phyloP scores from a whole-genome alignment of 148 eudicot genomes.

The Cornus controversa region DNA sequence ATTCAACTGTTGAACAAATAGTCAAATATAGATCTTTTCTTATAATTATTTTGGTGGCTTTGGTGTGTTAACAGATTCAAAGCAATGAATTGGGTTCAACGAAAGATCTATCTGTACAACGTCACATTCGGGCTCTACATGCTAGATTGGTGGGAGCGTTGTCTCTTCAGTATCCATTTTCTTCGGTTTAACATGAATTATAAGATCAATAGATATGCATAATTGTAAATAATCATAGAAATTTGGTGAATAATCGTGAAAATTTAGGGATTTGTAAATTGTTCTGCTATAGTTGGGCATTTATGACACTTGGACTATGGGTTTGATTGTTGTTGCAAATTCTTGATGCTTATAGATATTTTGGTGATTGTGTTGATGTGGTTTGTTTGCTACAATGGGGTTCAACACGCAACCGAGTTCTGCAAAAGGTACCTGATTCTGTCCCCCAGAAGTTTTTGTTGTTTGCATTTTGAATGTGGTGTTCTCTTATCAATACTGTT shows the following conservation, averaged over 20 bases:
- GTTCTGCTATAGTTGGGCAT: too few relatives aligned
- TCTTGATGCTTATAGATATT: conserved; percentile 31
- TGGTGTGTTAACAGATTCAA: neutral
- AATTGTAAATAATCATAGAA: too few relatives aligned
- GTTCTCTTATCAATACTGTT: too few relatives aligned
- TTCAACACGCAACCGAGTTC: conserved; percentile 22
- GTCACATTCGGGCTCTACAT: conserved; percentile 92
- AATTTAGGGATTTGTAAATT: too few relatives aligned
- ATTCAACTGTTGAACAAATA: too few relatives aligned
- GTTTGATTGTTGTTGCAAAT: neutral
- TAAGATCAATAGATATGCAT: neutral
- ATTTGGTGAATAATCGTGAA: neutral
- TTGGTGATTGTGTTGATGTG: conserved; percentile 49
- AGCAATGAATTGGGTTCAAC: conserved; percentile 76
- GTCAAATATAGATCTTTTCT: too few relatives aligned
- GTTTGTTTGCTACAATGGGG: conserved; percentile 42
- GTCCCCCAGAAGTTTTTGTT: neutral
- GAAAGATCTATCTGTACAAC: conserved; percentile 83
- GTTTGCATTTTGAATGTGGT: neutral
- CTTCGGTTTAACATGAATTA: neutral
- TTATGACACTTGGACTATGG: neutral
- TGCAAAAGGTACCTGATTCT: conserved; percentile 28
- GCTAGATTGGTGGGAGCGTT: conserved; percentile 95
- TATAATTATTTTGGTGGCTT: neutral
- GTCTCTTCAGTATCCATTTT: conserved; percentile 83